Evolutionary conservation across 139 green algal species (phyloP), one percentile per base, ranked within the genome.

Genomic region (Picochlorum sp.): DNA sequence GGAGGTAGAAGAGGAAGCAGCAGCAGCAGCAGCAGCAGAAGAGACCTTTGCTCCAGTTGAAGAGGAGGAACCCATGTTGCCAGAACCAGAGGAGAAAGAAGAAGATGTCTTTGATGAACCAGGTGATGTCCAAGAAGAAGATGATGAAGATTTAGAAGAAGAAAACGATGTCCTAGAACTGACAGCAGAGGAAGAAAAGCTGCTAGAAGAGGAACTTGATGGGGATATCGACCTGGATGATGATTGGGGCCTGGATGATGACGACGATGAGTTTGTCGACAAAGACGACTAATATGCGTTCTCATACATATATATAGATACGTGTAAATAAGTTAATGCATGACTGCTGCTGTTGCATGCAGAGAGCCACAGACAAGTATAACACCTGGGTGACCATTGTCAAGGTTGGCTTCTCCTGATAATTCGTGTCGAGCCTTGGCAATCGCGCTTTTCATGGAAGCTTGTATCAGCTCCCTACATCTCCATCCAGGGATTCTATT

Each of bases 291-390:
- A 11, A 41, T 41, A 4, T 30, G 28, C 28, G 28, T 30, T 30
- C 28, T 30, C 34, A 41, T 14, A 13, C 34, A 41, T 41, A 9
- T 41, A 41, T 41, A 41, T 41, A 41, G 8, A 41, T 41, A 13
- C 34, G 34, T 41, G 34, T 41, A 41, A 41, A 41, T 41, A 41
- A 41, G 34, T 41, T 41, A 41, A 41, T 41, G 34, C 34, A 72
- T 69, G 5, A 65, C 75, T 16, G 73, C 68, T 6, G 80, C 85
- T 24, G 84, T 82, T 2, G 83, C 85, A 60, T 92, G 81, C 72
- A 90, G 58, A n/a, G 79, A 88, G 7, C 86, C 86, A 50, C 74
- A 79, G 8, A 92, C 72, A 6, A 82, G 50, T n/a, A 92, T 57
- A 15, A 91, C 76, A 1, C 66, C 74, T 3, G 28, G 16, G 2